Conservation (phyloP, 2,329 filamentous ascomycete species). For the Ascochyta lentis region DNA sequence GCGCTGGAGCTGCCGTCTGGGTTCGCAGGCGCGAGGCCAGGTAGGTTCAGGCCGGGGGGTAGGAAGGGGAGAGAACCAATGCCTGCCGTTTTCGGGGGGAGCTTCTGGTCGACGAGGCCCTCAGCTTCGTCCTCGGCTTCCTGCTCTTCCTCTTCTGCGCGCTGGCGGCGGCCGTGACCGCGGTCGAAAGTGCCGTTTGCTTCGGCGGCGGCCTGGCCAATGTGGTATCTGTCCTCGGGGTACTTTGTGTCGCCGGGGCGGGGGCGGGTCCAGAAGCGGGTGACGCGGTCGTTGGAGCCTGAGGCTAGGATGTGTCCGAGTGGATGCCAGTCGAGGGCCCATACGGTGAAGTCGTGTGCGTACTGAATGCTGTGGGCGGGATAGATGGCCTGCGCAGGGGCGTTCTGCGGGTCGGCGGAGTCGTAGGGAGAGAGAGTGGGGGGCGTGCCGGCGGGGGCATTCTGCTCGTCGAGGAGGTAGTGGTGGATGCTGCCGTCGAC, state of each 20-base stretch:
- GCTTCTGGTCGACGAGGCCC: conserved; percentile 88
- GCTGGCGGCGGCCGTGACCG: conserved; percentile 76
- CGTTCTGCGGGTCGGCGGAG: conserved; percentile 74
- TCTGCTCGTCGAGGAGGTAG: conserved; percentile 95
- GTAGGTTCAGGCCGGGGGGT: conserved; percentile 62
- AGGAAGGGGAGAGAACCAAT: conserved; percentile 59
- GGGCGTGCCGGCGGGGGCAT: conserved; percentile 76
- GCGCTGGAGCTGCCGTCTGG: conserved; percentile 54
- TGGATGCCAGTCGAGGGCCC: conserved; percentile 98
- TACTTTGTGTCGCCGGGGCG: conserved; percentile 86
- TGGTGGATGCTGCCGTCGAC: conserved; percentile 89
- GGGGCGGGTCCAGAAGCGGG: conserved; percentile 93
- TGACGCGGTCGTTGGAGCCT: conserved; percentile 95
- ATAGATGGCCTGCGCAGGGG: conserved; percentile 87
- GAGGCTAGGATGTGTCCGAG: conserved; percentile 94
- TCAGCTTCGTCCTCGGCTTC: conserved; percentile 94
- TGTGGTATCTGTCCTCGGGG: conserved; percentile 91
- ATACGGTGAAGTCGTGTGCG: conserved; percentile 94
- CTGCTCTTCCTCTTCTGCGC: conserved; percentile 91
- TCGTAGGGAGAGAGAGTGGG: conserved; percentile 84
- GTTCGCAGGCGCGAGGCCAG: conserved; percentile 38
- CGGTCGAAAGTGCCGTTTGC: conserved; percentile 94
- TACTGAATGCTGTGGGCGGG: conserved; percentile 86
- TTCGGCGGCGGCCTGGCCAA: conserved; percentile 91
- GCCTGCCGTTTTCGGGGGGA: conserved; percentile 65